Percentiles rank a stretch among this genome's conserved stretches.
Evolutionary conservation across 768 basidiomycete species (phyloP).

Genomic region (Phanerochaete carnosa): DNA sequence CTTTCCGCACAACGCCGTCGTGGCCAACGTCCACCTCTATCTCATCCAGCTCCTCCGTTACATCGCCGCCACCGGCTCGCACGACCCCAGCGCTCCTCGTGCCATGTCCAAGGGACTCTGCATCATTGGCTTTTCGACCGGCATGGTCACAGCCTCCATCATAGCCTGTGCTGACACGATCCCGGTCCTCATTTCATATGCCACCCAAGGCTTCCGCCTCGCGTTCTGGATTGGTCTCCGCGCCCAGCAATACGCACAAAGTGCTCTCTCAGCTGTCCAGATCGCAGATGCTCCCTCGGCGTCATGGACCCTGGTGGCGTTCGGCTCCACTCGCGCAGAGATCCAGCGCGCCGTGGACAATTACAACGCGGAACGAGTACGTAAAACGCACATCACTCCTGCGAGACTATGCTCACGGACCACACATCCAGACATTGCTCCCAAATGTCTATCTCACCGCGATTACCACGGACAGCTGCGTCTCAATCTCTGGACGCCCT

Average conservation of each 20-base stretch:
- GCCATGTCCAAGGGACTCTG: neutral
- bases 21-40: slow-evolving; percentile 14
- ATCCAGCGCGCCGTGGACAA: slow-evolving; percentile 6
- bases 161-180: slow-evolving; percentile 9
- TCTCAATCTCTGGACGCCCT: slow-evolving; percentile 15
- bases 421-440: neutral
- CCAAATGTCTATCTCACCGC: slow-evolving; percentile 14
- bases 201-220: slow-evolving; percentile 12
- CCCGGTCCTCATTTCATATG: slow-evolving; percentile 5
- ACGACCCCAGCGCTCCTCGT: neutral
- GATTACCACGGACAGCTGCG: slow-evolving; percentile 12
- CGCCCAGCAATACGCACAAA: slow-evolving; percentile 1
- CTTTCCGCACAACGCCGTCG: slow-evolving; percentile 9
- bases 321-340: slow-evolving; percentile 14
- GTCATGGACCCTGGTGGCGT: slow-evolving; percentile 16
- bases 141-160: slow-evolving; percentile 16
- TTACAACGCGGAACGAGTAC: slow-evolving; percentile 8
- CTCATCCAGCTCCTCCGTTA: slow-evolving; percentile 16
- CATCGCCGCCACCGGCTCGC: neutral
- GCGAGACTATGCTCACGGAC: neutral
- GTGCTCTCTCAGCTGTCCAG: neutral
- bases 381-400: too few species aligned
- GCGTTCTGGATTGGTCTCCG: slow-evolving; percentile 19
- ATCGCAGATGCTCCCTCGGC: too few species aligned
- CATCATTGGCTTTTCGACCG: slow-evolving; percentile 17